Evolutionary conservation across 2,329 filamentous ascomycete species (phyloP), one percentile per base, ranked within the genome.

Genomic region (Calycina herbarum): DNA sequence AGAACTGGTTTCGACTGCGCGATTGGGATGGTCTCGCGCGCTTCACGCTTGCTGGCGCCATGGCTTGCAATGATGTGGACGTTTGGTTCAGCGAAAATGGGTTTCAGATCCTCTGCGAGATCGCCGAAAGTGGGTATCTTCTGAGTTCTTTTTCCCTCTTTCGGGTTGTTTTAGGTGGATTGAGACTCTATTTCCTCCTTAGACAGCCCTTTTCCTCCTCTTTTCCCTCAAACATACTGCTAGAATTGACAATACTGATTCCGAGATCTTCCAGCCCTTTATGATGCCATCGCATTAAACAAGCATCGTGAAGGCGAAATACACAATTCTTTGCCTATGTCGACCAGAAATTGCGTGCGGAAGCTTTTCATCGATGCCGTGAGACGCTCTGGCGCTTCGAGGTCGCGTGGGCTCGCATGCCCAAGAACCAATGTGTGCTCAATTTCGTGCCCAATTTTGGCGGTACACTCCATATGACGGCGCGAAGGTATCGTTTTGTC

Each of bases 221-320:
- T 20, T 20, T 20, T 20, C 1, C 20, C 20, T 20, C 20, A 20
- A 20, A 20, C 20, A 20, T 20, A 20, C 20, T 20, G 20, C 27
- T 29, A 29, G 27, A 29, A 3, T 29, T 29, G 27, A 4, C 27
- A 29, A 3, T 29, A 29, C 27, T 29, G 27, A 29, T 4, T 29
- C 27, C 27, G 1, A 29, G 27, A 29, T 29, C 27, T 29, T 29
- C 27, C 27, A 29, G 27, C 33, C 2, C 57, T 42, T 42, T 59
- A 59, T 27, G 33, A 59, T 15, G 33, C 33, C 10, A 33, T 59
- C 3, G 57, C 57, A 15, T 59, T 59, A 27, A 27, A 38, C 33
- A 59, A 59, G 20, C 57, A 59, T 29, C 33, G 57, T 33, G 57
- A 59, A 20, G 57, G 57, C 15, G 33, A 42, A 35, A 59, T 29